A percentile compares a stretch with the other conserved stretches of the same genome.
phyloP scores from a whole-genome alignment of 2,329 filamentous ascomycete species.

The Colletotrichum caudatum region DNA sequence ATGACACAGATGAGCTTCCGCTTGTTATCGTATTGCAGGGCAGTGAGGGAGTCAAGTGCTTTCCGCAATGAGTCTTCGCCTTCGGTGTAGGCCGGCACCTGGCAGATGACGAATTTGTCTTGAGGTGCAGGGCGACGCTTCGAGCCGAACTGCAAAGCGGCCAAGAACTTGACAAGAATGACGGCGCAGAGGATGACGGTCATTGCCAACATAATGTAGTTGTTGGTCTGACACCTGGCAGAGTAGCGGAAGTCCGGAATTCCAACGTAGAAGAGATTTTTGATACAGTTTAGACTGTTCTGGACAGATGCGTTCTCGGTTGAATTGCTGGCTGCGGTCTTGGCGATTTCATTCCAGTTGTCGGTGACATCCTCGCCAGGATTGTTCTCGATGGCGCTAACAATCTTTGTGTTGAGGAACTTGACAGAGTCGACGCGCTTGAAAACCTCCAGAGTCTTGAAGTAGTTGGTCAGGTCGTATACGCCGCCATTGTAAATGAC shows the following conservation, averaged over 20 bases:
- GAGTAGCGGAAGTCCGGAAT: slow-evolving; percentile 85
- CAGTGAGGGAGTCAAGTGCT: slow-evolving; percentile 92
- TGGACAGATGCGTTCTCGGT: slow-evolving; percentile 62
- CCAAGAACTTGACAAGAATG: slow-evolving; percentile 88
- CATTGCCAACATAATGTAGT: slow-evolving; percentile 89
- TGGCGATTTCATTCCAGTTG: slow-evolving; percentile 69
- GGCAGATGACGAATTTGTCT: slow-evolving; percentile 99
- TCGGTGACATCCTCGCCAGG: slow-evolving; percentile 83
- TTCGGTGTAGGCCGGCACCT: slow-evolving; percentile 97
- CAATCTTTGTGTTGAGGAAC: slow-evolving; percentile 79
- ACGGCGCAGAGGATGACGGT: slow-evolving; percentile 85
- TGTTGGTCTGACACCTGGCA: slow-evolving; percentile 85
- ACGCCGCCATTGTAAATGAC: slow-evolving; percentile 80
- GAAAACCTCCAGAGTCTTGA: slow-evolving; percentile 75
- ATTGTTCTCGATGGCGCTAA: slow-evolving; percentile 77
- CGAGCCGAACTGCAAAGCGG: slow-evolving; percentile 92
- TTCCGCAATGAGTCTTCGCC: slow-evolving; percentile 95
- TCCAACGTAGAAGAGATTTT: slow-evolving; percentile 86
- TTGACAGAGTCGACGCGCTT: slow-evolving; percentile 69
- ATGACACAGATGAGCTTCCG: slow-evolving; percentile 96
- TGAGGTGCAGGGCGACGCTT: slow-evolving; percentile 90
- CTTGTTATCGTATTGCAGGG: slow-evolving; percentile 97
- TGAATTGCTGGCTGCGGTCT: slow-evolving; percentile 61
- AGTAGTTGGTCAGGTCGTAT: slow-evolving; percentile 94
- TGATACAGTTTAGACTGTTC: slow-evolving; percentile 83